Evolutionary conservation across 495 filamentous ascomycete species (phyloP), one percentile per base, ranked within the genome.

Genomic region (Diplogelasinospora grovesii): DNA sequence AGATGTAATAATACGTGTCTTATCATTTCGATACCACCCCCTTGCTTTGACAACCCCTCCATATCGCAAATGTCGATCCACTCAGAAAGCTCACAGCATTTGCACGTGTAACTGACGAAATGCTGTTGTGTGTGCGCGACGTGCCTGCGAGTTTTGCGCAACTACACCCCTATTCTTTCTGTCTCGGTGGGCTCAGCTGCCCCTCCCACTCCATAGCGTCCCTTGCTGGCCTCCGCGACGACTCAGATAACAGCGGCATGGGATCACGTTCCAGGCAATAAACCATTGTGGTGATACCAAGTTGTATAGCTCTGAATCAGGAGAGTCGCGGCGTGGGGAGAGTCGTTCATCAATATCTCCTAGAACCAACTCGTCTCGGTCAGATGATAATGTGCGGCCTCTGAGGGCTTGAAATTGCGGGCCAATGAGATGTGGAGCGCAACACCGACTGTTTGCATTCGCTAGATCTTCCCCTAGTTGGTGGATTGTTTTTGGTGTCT

Each of bases 141-240:
- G 15, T 21, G 14, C 7, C 24, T 14, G 37, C 4, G 8, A 14
- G 7, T 14, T 22, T 20, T 38, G 27, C 20, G 25, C 19, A 35
- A 36, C 31, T 38, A 43, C 23, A 13, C 39, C 3, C 15, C 21
- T 9, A 18, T 23, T 15, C 5, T 11, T 24, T 35, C 29, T 26
- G 20, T n/a, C n/a, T n/a, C n/a, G 29, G 30, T 23, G 15, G 20
- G 28, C 27, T 47, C 38, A 47, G 38, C 45, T 47, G 43, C 43
- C 36, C 29, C 31, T 40, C 43, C 36, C 10, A n/a, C n/a, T n/a
- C n/a, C 20, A 10, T 34, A n/a, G 21, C 9, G 3, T 25, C 5
- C 15, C 44, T 19, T 21, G 24, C 16, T 14, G 16, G 25, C 16
- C 9, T 22, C 10, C 11, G 30, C 25, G 26, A 39, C 37, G 25